Conservation (phyloP, 164 flowering plant genomes). For the Tetracentron sinense region DNA sequence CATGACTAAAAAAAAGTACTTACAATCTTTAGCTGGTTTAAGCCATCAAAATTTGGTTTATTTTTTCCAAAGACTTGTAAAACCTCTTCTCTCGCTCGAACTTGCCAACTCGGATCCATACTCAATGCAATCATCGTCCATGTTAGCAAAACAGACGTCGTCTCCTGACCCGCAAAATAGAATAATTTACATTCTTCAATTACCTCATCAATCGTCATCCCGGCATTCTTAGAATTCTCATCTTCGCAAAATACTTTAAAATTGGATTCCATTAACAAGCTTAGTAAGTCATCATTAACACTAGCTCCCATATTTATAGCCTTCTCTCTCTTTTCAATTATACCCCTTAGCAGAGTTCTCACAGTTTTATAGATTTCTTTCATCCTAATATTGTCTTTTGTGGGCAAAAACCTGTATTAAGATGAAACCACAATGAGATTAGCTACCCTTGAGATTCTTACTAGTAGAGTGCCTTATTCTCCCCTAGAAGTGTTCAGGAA, state of each 20-base stretch:
- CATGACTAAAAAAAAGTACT: constrained; percentile 1
- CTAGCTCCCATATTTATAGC: constrained; percentile 27
- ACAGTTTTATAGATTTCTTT: constrained; percentile 30
- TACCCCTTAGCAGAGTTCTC: constrained; percentile 13
- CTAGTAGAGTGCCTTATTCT: neutral
- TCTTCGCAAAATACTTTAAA: constrained; percentile 24
- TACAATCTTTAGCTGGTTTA: constrained; percentile 26
- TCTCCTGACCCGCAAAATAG: constrained; percentile 25
- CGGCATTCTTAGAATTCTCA: constrained; percentile 10
- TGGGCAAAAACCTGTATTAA: constrained; percentile 41
- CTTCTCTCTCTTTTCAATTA: constrained; percentile 35
- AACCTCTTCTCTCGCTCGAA: constrained; percentile 23
- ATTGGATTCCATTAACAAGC: constrained; percentile 44
- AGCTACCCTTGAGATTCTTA: neutral
- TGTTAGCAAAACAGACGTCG: constrained; percentile 16
- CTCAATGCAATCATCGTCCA: constrained; percentile 23
- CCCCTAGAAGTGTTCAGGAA: neutral
- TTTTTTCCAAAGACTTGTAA: constrained; percentile 31
- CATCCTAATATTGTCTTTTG: constrained; percentile 39
- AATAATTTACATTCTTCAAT: constrained; percentile 37
- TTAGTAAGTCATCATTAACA: constrained; percentile 36
- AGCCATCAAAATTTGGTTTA: constrained; percentile 11
- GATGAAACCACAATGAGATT: neutral
- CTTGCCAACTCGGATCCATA: constrained; percentile 19
- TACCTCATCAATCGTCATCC: constrained; percentile 23